Evolutionary conservation across 202 grass and related monocot species (phyloP), one percentile per base, ranked within the genome.

Genomic region (Digitaria exilis): DNA sequence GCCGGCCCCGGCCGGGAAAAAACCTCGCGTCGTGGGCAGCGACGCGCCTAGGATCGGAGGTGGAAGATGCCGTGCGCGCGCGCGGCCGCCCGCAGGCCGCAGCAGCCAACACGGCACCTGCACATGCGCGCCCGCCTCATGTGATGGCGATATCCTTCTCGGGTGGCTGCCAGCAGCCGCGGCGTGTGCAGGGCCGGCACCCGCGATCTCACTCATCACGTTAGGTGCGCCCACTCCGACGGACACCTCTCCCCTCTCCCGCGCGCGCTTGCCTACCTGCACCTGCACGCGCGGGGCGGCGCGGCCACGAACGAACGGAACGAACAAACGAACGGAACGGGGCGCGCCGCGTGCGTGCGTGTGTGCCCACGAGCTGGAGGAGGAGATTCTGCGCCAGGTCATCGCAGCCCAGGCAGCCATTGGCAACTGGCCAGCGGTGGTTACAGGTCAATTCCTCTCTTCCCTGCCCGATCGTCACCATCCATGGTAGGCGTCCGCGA

Each of bases 171-270:
- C 18, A 10, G 30, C 62, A 19, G 7, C 34, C 8, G 34, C 63
- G 3, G 59, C 68, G 19, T 7, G 16, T 22, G 43, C 42, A 12
- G 18, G 7, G 12, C 11, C 60, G 67, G 43, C 55, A 19, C 63
- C 32, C 42, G 58, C 26, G 66, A 81, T 71, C 66, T 66, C 45
- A 52, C 31, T 7, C 25, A 2, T n/a, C 54, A 41, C 76, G 45
- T 65, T 63, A 72, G 66, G 83, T 45, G 71, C 48, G 72, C 72
- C 72, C 49, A 65, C 61, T 15, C 69, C 9, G 12, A 51, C 60
- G 75, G 17, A 32, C 39, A 81, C 37, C 14, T 18, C 32, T 22
- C 49, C 2, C 4, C 45, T 1, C 16, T 39, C 17, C 29, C 49
- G 2, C 9, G 28, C 71, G 0, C 6, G 16, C 15, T 1, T 14